Evolutionary conservation across 495 filamentous ascomycete genomes (phyloP).

Genomic region (Aspergillus nanangensis): DNA sequence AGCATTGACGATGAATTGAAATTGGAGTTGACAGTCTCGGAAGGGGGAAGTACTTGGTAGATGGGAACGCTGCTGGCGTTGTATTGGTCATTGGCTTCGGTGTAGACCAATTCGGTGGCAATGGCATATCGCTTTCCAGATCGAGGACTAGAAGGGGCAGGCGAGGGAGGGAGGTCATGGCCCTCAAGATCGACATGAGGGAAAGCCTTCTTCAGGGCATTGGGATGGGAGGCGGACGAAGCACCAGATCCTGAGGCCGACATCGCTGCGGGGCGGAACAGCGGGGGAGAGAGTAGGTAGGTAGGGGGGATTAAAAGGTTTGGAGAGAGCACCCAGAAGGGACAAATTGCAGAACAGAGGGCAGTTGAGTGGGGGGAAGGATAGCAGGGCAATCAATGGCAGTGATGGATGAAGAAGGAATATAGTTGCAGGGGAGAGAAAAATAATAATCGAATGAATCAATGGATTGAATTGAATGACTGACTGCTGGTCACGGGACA

Average conservation of each 20-base stretch:
- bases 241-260: slow-evolving; percentile 40
- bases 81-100: slow-evolving; percentile 92
- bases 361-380: neutral
- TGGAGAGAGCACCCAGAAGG: neutral
- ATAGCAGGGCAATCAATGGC: too few relatives aligned
- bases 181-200: slow-evolving; percentile 77
- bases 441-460: too few relatives aligned
- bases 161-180: slow-evolving; percentile 88
- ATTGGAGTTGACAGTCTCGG: neutral
- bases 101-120: slow-evolving; percentile 94
- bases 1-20: slow-evolving; percentile 9
- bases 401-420: too few relatives aligned
- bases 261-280: slow-evolving; percentile 39
- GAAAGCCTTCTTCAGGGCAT: slow-evolving; percentile 61
- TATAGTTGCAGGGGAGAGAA: too few relatives aligned
- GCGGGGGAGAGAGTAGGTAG: slow-evolving; percentile 2
- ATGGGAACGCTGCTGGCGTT: slow-evolving; percentile 92
- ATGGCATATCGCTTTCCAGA: slow-evolving; percentile 83
- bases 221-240: slow-evolving; percentile 21
- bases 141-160: slow-evolving; percentile 86
- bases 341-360: neutral
- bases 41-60: slow-evolving; percentile 60
- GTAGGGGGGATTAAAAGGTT: neutral
- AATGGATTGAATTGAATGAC: too few relatives aligned
- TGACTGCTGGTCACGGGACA: neutral